phyloP scores from a whole-genome alignment of 2,329 filamentous ascomycete species.

The Colletotrichum caudatum region DNA sequence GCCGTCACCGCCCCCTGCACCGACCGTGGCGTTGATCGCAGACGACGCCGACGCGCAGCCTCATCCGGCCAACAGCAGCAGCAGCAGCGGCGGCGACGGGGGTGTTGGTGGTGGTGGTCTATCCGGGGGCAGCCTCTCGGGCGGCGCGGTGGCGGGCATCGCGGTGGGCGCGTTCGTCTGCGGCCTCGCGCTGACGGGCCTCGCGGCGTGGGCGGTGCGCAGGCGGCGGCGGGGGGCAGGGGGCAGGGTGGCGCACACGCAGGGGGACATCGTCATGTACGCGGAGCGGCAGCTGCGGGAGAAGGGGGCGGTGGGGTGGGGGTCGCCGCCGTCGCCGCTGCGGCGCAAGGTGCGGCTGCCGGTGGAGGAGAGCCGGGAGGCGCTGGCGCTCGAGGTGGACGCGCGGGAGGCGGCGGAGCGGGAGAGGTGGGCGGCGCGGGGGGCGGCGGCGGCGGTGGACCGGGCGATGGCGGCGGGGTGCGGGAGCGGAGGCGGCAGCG shows the following conservation, averaged over 20 bases:
- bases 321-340: not conserved
- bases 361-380: not conserved
- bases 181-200: not conserved
- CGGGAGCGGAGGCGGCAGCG: not conserved
- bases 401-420: not conserved
- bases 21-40: not conserved
- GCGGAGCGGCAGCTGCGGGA: slow-evolving; percentile 18
- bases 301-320: not conserved
- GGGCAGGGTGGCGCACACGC: not conserved
- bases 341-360: not conserved
- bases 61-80: too few relatives aligned
- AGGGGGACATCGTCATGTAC: slow-evolving; percentile 10
- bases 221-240: not conserved
- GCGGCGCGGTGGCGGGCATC: not conserved
- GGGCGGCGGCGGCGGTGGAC: not conserved
- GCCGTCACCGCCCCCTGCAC: not conserved
- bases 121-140: not conserved
- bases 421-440: not conserved
- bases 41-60: too few relatives aligned
- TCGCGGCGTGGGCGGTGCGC: not conserved
- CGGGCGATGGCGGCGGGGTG: not conserved
- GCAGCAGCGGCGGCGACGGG: not conserved
- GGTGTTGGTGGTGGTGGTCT: too few relatives aligned
- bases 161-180: not conserved
- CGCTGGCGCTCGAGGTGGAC: not conserved